Evolutionary conservation across 169 alveolate species (phyloP), one percentile per base, ranked within the genome.

Genomic region (Ichthyophthirius multifiliis): DNA sequence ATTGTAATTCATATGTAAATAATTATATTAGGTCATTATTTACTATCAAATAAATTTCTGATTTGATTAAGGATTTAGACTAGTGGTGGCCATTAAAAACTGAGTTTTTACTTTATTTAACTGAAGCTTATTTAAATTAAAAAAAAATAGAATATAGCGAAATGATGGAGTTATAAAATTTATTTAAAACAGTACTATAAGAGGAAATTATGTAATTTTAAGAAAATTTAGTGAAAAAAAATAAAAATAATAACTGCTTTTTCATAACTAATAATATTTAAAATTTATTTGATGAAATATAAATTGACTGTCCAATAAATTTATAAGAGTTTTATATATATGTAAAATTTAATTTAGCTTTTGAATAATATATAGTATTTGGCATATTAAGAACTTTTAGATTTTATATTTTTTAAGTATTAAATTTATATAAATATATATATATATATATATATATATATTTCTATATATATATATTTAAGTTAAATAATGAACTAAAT

Each of bases 71-170:
- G 31, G 71, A 55, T 13, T n/a, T 67, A 18, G 48, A 67, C 27
- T 2, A 18, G 31, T 67, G 77, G 77, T 67, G 46, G 39, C 77
- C 64, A 6, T 23, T 67, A 9, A 67, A 67, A 39, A 32, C 41
- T 35, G 77, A 67, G 23, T 41, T 67, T 1, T 23, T 67, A n/a
- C 27, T 23, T 4, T 67, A 37, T 20, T 30, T 67, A 1, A 67
- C 35, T 41, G 63, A 67, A 67, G 20, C 46, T 67, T 67, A 67
- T 39, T 16, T 67, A 9, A 34, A 41, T 34, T 34, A 9, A 18
- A 67, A 67, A 5, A n/a, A 31, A 5, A 34, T 67, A 12, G 77
- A 67, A 37, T 47, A 67, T 37, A 37, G 18, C n/a, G 77, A 67
- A 67, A 67, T 20, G 0, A 13, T 20, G 13, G 71, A 55, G 10